These are phyloP conservation scores for Zygnema cylindricum DNA, from an alignment of 139 green algal species.

Conservation along the genomic window DNA sequence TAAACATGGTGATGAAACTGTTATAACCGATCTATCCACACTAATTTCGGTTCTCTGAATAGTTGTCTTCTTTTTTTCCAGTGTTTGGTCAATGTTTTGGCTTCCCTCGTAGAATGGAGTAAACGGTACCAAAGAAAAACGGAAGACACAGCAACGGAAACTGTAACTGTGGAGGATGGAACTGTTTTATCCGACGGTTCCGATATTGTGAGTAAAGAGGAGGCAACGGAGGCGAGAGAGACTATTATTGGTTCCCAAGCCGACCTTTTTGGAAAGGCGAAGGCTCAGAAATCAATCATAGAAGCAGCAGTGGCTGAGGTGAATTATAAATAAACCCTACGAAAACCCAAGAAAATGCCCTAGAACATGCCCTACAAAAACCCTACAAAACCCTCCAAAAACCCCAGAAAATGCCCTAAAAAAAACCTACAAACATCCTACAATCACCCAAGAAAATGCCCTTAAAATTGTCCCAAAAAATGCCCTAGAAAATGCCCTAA, in stretches of 20 bases:
- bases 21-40: no score
- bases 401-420: no score
- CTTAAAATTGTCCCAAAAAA: no score
- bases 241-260: conserved; percentile 25
- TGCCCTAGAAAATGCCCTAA: no score
- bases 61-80: conserved; percentile 33
- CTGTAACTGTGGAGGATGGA: neutral
- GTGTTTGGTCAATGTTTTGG: conserved; percentile 52
- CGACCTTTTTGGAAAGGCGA: conserved; percentile 54
- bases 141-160: neutral
- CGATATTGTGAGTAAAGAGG: neutral
- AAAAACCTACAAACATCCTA: no score
- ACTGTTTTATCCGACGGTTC: neutral
- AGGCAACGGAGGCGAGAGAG: neutral
- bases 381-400: no score
- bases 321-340: neutral
- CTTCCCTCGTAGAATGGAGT: conserved; percentile 44
- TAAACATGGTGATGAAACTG: no score
- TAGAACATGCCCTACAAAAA: no score
- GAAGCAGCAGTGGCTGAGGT: conserved; percentile 55
- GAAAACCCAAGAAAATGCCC: no score
- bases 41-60: no score
- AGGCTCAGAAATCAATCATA: conserved; percentile 50
- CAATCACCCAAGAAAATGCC: no score
- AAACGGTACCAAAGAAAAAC: conserved; percentile 20